Evolutionary conservation across 768 basidiomycete species (phyloP).

Genomic region (Termitomyces sp.): DNA sequence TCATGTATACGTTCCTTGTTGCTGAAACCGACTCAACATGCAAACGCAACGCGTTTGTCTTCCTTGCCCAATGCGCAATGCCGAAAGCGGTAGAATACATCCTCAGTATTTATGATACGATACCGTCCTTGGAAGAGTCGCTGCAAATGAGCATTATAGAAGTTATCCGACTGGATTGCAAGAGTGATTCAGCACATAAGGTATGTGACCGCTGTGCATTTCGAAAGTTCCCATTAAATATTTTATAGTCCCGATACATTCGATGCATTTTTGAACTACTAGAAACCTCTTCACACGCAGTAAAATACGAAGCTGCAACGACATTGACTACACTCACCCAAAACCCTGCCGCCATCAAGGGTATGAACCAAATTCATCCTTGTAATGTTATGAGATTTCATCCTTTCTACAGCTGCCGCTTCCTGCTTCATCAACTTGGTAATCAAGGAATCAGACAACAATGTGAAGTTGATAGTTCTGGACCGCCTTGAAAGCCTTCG

Average conservation of each 20-base stretch:
- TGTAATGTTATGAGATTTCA: neutral
- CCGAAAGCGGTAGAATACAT: conserved; percentile 92
- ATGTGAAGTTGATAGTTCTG: conserved; percentile 96
- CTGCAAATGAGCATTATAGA: conserved; percentile 97
- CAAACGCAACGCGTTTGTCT: conserved; percentile 96
- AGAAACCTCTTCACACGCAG: conserved; percentile 85
- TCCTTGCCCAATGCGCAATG: conserved; percentile 84
- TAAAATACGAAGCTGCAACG: conserved; percentile 96
- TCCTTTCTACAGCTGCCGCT: conserved; percentile 65
- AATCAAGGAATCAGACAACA: conserved; percentile 96
- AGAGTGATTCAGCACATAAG: conserved; percentile 76
- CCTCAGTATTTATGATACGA: conserved; percentile 78
- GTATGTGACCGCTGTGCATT: conserved; percentile 41
- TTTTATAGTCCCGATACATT: conserved; percentile 81
- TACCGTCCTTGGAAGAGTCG: conserved; percentile 81
- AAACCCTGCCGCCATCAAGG: conserved; percentile 94
- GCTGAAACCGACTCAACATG: conserved; percentile 96
- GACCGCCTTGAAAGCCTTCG: conserved; percentile 84
- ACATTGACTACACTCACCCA: conserved; percentile 92
- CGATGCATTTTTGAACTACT: conserved; percentile 90
- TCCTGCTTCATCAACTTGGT: conserved; percentile 85
- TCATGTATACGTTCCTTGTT: conserved; percentile 93
- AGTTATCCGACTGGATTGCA: conserved; percentile 86
- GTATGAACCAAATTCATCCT: conserved; percentile 31
- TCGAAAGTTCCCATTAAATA: conserved; percentile 7